These are phyloP conservation scores for Phyllosticta citribraziliensis DNA, from an alignment of 2,329 filamentous ascomycete species.

Conservation along the genomic window DNA sequence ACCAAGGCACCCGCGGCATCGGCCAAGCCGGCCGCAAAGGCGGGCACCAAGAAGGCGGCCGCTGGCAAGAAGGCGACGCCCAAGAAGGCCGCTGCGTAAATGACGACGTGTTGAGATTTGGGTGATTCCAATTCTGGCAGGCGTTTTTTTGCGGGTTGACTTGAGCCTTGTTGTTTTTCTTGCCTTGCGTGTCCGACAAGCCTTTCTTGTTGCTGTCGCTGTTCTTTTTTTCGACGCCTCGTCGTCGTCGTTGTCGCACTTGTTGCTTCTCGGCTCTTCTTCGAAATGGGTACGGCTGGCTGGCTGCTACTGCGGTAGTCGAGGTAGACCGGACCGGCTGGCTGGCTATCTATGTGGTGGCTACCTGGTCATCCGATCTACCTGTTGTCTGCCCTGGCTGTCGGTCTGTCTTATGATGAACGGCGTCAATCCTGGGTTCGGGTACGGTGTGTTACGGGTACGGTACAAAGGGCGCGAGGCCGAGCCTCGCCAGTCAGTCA, in stretches of 20 bases:
- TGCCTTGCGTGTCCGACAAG: background rate
- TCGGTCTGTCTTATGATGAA: background rate
- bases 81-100: constrained; percentile 24
- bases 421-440: background rate
- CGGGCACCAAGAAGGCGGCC: constrained; percentile 30
- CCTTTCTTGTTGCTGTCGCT: background rate
- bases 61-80: constrained; percentile 18
- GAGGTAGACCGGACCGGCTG: background rate
- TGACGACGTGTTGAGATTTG: background rate
- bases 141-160: no score
- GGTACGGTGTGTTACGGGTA: background rate
- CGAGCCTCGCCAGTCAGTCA: background rate
- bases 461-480: background rate
- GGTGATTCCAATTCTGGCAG: no score
- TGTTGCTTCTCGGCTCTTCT: background rate
- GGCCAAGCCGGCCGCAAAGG: constrained; percentile 18
- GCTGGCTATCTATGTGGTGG: background rate
- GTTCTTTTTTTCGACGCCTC: background rate
- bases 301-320: no score
- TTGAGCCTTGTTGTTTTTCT: background rate
- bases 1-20: constrained; percentile 38
- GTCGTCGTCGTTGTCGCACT: no score
- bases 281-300: background rate
- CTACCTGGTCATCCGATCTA: background rate
- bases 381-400: no score